A percentile compares a stretch with the other conserved stretches of the same genome.
These are phyloP conservation scores for Cucurbita ficifolia DNA, from an alignment of 306 rosid genomes.

Conservation along the genomic window DNA sequence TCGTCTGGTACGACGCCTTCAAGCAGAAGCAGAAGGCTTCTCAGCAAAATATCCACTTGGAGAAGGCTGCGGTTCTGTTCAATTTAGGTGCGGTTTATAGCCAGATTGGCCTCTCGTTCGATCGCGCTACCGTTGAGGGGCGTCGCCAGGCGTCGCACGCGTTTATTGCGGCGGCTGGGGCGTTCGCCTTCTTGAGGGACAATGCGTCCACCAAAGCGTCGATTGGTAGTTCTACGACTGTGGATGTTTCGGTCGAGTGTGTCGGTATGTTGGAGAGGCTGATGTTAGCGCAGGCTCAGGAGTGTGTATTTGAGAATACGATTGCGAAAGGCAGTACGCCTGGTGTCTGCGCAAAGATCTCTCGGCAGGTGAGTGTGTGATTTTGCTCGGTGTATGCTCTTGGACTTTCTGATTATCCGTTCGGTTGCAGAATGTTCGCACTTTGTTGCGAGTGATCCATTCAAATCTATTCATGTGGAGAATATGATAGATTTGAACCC, in stretches of 20 bases:
- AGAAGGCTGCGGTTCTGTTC: conserved; percentile 76
- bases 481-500: background rate
- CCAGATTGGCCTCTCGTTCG: conserved; percentile 74
- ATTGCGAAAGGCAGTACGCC: conserved; percentile 94
- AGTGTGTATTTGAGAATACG: conserved; percentile 81
- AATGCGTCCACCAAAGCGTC: conserved; percentile 71
- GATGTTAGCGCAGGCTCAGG: conserved; percentile 98
- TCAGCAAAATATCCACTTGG: conserved; percentile 91
- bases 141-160: conserved; percentile 70
- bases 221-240: conserved; percentile 60
- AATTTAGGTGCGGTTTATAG: conserved; percentile 82
- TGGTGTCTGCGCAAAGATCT: conserved; percentile 92
- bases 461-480: background rate
- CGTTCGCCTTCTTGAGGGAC: conserved; percentile 58
- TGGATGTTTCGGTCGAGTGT: conserved; percentile 72
- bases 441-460: background rate
- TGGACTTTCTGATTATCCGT: no score
- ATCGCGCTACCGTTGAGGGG: conserved; percentile 71
- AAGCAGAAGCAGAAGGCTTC: conserved; percentile 72
- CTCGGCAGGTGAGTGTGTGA: conserved; percentile 59
- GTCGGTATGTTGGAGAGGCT: conserved; percentile 86
- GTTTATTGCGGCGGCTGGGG: conserved; percentile 73
- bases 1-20: conserved; percentile 87
- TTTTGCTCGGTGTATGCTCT: no score
- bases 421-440: no score